Evolutionary conservation across 208 protist species (phyloP), one percentile per base, ranked within the genome.

Genomic region (Trypanosoma melophagium): DNA sequence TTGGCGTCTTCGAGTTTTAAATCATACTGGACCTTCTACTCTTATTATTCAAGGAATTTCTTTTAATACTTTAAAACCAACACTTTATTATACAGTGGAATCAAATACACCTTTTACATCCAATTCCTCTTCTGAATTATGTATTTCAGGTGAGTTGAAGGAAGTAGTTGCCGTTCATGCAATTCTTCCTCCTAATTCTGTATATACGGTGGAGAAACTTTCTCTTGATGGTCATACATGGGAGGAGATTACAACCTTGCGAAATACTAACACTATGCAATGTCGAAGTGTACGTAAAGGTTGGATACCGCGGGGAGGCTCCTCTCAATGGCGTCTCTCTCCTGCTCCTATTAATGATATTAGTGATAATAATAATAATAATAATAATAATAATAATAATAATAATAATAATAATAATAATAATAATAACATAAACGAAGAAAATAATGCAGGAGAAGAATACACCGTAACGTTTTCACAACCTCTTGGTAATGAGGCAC

Each of bases 181-280:
- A 8, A 24, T 54, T 0, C 67, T 95, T 50, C 86, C 86, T 25
- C 69, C 77, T 3, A 38, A 52, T 2, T 60, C 77, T 3, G 60
- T 66, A 44, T 93, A 86, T 76, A 69, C 65, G 8, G 84, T 92
- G 21, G 87, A 96, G 74, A 79, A 81, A 40, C 86, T 90, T 22
- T 84, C 74, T 19, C 71, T 80, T n/a, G 87, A 92, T 51, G 79
- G 81, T 35, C 60, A 72, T 25, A 80, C 76, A 28, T 95, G 89
- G 89, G 66, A 84, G 17, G 28, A 61, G 7, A 65, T 87, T 24
- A 63, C 76, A 4, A 57, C 74, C 12, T 44, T 93, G 24, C 50
- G 77, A 25, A 80, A 80, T 44, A 31, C 54, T 60, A 62, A 65
- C 24, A 55, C 42, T 22, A 45, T 21, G 17, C 5, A 41, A 21